A percentile compares a stretch with the other conserved stretches of the same genome.
Conservation (phyloP, 495 filamentous ascomycete genomes). For the Pseudevernia furfuracea region DNA sequence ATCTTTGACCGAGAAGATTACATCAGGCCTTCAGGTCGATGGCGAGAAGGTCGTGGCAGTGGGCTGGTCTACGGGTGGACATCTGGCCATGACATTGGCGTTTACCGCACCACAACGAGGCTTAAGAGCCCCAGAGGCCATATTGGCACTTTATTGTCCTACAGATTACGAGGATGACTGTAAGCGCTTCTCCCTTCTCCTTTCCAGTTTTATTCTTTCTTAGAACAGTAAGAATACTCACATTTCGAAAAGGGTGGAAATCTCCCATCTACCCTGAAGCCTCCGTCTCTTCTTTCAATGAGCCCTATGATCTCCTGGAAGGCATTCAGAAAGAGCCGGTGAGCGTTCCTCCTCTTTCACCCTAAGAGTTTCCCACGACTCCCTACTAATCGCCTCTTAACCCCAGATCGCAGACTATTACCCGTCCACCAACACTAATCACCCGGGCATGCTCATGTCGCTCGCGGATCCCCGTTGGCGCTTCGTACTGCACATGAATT, state of each 20-base stretch:
- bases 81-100: slow-evolving; percentile 43
- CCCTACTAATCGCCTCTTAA: slow-evolving; percentile 7
- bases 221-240: no score
- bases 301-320: no score
- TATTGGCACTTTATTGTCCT: slow-evolving; percentile 50
- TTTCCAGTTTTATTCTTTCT: no score
- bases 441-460: background rate
- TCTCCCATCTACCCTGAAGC: no score
- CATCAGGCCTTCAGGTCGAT: slow-evolving; percentile 34
- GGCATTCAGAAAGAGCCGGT: no score
- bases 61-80: slow-evolving; percentile 48
- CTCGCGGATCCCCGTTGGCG: slow-evolving; percentile 35
- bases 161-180: slow-evolving; percentile 36
- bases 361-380: background rate
- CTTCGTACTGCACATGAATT: slow-evolving; percentile 41
- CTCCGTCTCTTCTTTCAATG: no score
- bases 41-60: slow-evolving; percentile 35
- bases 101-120: slow-evolving; percentile 34
- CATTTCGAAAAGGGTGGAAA: no score
- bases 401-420: slow-evolving; percentile 26
- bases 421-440: background rate
- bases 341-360: background rate
- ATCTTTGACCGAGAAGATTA: background rate
- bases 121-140: slow-evolving; percentile 38
- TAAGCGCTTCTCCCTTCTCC: no score